These are phyloP conservation scores for Pelargonium nanum DNA, from an alignment of 345 rosid genomes.

Conservation along the genomic window DNA sequence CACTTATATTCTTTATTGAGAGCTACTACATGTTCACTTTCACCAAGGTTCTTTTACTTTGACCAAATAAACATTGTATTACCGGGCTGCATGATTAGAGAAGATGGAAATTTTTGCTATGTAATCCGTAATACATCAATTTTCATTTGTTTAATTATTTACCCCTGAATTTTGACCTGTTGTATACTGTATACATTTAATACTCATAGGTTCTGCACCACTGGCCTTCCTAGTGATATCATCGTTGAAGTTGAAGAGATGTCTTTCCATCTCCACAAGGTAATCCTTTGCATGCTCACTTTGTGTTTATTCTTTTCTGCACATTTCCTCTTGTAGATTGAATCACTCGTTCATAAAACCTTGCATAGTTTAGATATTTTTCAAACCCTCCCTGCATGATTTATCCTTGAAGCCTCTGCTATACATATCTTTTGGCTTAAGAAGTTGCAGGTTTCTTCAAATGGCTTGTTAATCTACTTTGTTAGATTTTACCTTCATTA, in stretches of 20 bases:
- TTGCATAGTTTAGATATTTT: background rate
- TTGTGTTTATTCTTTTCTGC: background rate
- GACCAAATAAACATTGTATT: background rate
- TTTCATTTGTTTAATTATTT: background rate
- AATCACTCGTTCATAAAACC: background rate
- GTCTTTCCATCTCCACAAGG: slow-evolving; percentile 99
- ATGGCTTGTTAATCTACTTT: no score
- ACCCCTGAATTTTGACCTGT: background rate
- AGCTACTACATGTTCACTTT: background rate
- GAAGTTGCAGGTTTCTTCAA: no score
- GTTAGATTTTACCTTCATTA: no score
- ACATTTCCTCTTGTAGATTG: background rate
- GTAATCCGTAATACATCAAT: background rate
- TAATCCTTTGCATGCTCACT: slow-evolving; percentile 12
- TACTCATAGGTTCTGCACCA: slow-evolving; percentile 74
- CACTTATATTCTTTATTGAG: background rate
- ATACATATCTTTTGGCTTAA: no score
- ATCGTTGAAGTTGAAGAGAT: slow-evolving; percentile 83
- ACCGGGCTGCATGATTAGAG: no score
- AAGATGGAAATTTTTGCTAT: background rate
- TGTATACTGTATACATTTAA: no score
- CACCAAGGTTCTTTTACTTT: background rate
- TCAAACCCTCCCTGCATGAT: background rate
- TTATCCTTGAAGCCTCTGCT: background rate
- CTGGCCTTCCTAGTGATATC: slow-evolving; percentile 91